Evolutionary conservation across 129 eudicot genomes (phyloP), one percentile per base, ranked within the genome.

Genomic region (carrot (Daucus carota)): DNA sequence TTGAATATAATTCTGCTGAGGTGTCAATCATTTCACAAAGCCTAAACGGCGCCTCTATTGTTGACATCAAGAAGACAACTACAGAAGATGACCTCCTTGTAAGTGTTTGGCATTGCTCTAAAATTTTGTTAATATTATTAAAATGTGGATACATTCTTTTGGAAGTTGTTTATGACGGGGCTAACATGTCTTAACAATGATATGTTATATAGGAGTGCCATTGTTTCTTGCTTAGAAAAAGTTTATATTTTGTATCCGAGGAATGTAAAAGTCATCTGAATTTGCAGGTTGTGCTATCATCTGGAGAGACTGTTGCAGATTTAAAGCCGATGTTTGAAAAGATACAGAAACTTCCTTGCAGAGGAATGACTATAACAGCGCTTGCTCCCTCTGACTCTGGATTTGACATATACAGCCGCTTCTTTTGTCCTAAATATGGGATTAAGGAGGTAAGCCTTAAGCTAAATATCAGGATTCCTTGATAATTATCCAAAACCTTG

Each of bases 391-490:
- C 83, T 33, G 96, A 76, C 48, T 95, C 97, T 26, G 94, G 90
- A 9, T 94, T 91, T 74, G 99, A 94, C 84, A 85, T 89, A 33
- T 84, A 62, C 60, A 86, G 90, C 79, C 98, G 96, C 7, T 84
- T 80, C 80, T 93, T 93, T 80, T 76, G 83, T 82, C 98, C 98
- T 31, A 89, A 91, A 60, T 44, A 73, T 14, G 98, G 97, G 33
- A 63, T 87, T 52, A 79, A 85, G 70, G 96, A 90, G 96, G 92
- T 87, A 78, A 14, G 38, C 36, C 6, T 62, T 5, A 62, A 62
- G 38, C 38, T 62, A 29, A 54, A 28, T 14, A 28, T 62, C 38
- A 14, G 34, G 22, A 62, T 1, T 14, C 69, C 34, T 29, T 62
- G 29, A 11, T 60, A 62, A 29, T 62, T 62, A n/a, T 8, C 15